Conservation (phyloP, 176 grass and related monocot species). For the Oryza rufipogon region DNA sequence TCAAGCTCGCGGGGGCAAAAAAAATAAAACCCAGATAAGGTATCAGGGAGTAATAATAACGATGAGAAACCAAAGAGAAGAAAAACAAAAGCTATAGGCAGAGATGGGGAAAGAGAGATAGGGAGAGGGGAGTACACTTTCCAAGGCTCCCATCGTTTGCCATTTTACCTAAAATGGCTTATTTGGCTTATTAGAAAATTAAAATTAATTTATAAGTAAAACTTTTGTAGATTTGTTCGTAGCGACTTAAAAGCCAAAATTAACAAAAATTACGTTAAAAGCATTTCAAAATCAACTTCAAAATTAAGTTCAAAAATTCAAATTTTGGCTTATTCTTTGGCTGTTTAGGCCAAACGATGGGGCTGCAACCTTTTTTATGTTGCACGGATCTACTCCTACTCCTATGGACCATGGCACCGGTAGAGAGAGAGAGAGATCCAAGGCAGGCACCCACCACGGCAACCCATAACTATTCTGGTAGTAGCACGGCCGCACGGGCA, state of each 20-base stretch:
- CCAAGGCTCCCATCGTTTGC: too few relatives aligned
- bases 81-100: neutral
- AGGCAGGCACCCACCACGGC: neutral
- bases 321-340: too few relatives aligned
- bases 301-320: too few relatives aligned
- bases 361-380: conserved; percentile 84
- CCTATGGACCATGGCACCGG: conserved; percentile 38
- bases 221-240: too few relatives aligned
- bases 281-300: too few relatives aligned
- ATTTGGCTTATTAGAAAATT: too few relatives aligned
- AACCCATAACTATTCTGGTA: neutral
- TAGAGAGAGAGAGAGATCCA: conserved; percentile 2
- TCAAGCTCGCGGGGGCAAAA: neutral
- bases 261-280: too few relatives aligned
- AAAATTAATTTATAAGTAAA: too few relatives aligned
- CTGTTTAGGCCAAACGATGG: too few relatives aligned
- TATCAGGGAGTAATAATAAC: neutral
- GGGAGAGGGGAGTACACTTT: conserved; percentile 37
- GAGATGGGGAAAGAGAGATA: conserved; percentile 19
- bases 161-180: too few relatives aligned
- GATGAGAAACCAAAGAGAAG: neutral
- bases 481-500: conserved; percentile 1
- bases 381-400: conserved; percentile 61
- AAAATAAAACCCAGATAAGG: neutral
- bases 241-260: too few relatives aligned